Evolutionary conservation across 306 rosid genomes (phyloP), one percentile per base, ranked within the genome.

Genomic region (Adenanthera pavonina): DNA sequence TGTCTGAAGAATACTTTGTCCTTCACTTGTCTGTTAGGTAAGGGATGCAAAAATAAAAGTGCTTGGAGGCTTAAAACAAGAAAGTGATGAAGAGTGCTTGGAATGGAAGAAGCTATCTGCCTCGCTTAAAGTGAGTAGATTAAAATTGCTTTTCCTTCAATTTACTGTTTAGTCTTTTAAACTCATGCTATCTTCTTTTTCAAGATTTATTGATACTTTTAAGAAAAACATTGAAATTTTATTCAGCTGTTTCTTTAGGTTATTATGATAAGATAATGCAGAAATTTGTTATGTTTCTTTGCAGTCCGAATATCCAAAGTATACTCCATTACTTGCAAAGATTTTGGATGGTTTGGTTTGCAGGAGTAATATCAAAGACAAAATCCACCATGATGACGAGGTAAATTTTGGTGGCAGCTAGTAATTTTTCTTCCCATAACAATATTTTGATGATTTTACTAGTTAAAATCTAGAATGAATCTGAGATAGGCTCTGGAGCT

Each of bases 221-320:
- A 51, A 20, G 17, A 54, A 33, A 64, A 52, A 17, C 4, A 9
- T 7, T 33, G 44, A 30, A 71, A 15, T 47, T 48, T 5, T 77
- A 44, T 33, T 81, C 56, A 25, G 41, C 34, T 78, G 17, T 75
- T 67, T 62, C 17, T 76, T 53, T 76, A 12, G 80, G 68, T 30
- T 43, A 72, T 75, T 70, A 57, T 61, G 34, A 48, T 75, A 47
- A 66, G 47, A 33, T 75, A 47, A 44, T 53, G 15, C 44, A 70
- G 48, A 46, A 73, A 51, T 69, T 69, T 80, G 69, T 59, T 75
- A 48, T 85, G 47, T 70, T 85, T 69, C 53, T 19, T 86, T 89
- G 87, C 95, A 95, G 99, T 88, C 85, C 20, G 99, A 95, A 86
- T 93, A 95, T 85, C 94, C 99, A 77, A 82, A 86, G 44, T 79